Evolutionary conservation across 129 eudicot species (phyloP).

Genomic region (Pseudognaphalium luteoalbum): DNA sequence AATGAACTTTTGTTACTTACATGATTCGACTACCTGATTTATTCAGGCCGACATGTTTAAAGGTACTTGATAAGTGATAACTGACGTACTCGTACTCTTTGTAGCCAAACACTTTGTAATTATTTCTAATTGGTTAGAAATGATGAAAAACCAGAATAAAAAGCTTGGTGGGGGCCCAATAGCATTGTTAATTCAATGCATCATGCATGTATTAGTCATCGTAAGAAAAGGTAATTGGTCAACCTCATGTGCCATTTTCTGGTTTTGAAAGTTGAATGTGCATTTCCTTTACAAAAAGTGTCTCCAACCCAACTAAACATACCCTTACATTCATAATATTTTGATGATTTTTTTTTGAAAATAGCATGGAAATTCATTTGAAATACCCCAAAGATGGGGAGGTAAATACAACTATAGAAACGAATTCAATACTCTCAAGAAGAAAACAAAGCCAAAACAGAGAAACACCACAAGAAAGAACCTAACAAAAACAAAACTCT

Average conservation of each 20-base stretch:
- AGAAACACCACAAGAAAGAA: too few species aligned
- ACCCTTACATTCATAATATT: too few species aligned
- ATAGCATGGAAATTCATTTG: too few species aligned
- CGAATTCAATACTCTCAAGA: too few species aligned
- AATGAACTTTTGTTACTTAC: neutral
- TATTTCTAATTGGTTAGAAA: neutral
- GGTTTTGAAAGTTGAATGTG: conserved; percentile 28
- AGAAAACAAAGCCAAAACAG: too few species aligned
- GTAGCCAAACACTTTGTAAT: conserved; percentile 12
- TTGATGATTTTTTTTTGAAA: too few species aligned
- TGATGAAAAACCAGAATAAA: conserved; percentile 4
- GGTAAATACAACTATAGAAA: too few species aligned
- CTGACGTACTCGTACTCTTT: conserved; percentile 1
- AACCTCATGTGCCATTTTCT: conserved; percentile 33
- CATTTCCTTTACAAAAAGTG: conserved; percentile 26
- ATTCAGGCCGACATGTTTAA: conserved; percentile 6
- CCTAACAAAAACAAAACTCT: too few species aligned
- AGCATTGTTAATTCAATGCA: conserved; percentile 24
- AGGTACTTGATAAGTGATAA: conserved; percentile 9
- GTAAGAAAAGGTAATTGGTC: conserved; percentile 17
- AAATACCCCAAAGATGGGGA: too few species aligned
- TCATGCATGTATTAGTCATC: neutral
- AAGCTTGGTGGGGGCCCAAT: conserved; percentile 14
- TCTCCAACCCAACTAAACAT: neutral
- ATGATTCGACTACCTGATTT: neutral